phyloP scores from a whole-genome alignment of 805 yeast genomes.

The Ogataea nitratoaversa region DNA sequence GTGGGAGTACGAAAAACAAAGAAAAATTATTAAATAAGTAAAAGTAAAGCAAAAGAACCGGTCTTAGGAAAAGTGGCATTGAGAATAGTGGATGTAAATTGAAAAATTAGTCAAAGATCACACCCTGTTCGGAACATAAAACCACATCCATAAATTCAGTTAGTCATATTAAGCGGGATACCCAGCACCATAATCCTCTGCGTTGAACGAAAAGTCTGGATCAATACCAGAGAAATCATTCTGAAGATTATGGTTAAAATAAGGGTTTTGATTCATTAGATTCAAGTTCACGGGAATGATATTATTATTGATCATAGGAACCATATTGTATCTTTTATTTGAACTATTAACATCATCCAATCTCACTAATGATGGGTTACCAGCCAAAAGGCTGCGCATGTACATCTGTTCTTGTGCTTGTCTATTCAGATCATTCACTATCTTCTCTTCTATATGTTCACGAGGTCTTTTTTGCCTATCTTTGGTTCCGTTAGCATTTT shows the following conservation, averaged over 20 bases:
- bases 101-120: no score
- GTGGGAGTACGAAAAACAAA: no score
- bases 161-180: not conserved
- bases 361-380: not conserved
- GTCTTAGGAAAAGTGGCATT: not conserved
- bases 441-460: not conserved
- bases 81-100: no score
- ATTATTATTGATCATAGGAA: not conserved
- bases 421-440: not conserved
- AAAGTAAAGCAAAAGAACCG: not conserved
- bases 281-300: not conserved
- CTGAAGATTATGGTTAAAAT: slow-evolving; percentile 6
- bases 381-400: not conserved
- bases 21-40: not conserved
- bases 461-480: not conserved
- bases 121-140: not conserved
- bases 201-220: slow-evolving; percentile 21
- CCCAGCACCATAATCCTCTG: slow-evolving; percentile 18
- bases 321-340: not conserved
- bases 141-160: not conserved
- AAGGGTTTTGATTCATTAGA: not conserved
- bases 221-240: slow-evolving; percentile 12
- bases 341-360: not conserved
- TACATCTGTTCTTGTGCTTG: not conserved
- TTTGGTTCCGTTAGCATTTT: not conserved